Percentiles rank a stretch among this genome's conserved stretches.
phyloP scores from a whole-genome alignment of 805 yeast genomes.

The Cyberlindnera veronae region DNA sequence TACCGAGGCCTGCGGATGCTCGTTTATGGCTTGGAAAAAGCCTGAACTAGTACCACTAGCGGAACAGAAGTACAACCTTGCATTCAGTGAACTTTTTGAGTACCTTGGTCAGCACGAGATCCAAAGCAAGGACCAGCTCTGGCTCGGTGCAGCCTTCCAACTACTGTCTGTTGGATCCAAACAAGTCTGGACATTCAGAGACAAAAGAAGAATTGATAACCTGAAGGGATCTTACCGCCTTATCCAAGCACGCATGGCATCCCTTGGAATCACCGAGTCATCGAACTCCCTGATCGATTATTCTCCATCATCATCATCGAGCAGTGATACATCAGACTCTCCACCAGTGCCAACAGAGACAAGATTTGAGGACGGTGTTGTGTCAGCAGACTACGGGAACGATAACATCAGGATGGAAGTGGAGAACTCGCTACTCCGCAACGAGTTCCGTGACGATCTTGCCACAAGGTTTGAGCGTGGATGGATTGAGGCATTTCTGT shows the following conservation, averaged over 20 bases:
- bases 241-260: slow-evolving; percentile 27
- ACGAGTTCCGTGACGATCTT: slow-evolving; percentile 2
- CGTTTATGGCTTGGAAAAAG: slow-evolving; percentile 32
- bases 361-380: not conserved
- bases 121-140: slow-evolving; percentile 27
- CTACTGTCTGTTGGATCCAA: slow-evolving; percentile 37
- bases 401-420: slow-evolving; percentile 21
- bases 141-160: slow-evolving; percentile 40
- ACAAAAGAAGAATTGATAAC: slow-evolving; percentile 21
- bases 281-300: not conserved
- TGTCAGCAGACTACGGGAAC: slow-evolving; percentile 20
- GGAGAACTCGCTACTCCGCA: slow-evolving; percentile 17
- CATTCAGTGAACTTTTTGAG: slow-evolving; percentile 19
- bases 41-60: slow-evolving; percentile 25
- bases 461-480: slow-evolving; percentile 29
- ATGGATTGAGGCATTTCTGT: slow-evolving; percentile 41
- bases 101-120: not conserved
- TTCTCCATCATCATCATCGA: not conserved
- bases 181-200: slow-evolving; percentile 25
- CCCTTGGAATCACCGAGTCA: slow-evolving; percentile 1
- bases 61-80: slow-evolving; percentile 26
- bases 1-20: slow-evolving; percentile 40
- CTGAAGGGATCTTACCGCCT: slow-evolving; percentile 35
- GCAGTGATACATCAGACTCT: not conserved
- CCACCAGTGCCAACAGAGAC: slow-evolving; percentile 1